Evolutionary conservation across 352 stramenopile species (phyloP).

Genomic region (Pythium coloratum): DNA sequence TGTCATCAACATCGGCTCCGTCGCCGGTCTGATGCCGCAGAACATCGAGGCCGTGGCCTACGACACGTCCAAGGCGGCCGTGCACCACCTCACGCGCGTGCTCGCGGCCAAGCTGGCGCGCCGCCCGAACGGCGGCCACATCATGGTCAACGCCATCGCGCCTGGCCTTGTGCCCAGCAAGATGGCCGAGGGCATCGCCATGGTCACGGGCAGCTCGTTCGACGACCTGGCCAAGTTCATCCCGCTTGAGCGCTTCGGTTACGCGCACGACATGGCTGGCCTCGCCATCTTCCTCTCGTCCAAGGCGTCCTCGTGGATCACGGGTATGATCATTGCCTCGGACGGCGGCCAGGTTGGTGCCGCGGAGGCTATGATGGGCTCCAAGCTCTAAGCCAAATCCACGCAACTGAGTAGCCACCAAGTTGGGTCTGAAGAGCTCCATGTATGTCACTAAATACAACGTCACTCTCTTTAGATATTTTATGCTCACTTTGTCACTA

Average conservation of each 20-base stretch:
- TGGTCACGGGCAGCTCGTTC: constrained; percentile 42
- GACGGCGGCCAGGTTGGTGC: constrained; percentile 86
- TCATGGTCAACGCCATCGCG: constrained; percentile 95
- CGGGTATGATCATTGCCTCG: constrained; percentile 88
- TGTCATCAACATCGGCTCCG: constrained; percentile 78
- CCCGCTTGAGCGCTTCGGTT: constrained; percentile 83
- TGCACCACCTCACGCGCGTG: constrained; percentile 93
- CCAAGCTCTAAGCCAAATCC: constrained; percentile 31
- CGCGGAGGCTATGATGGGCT: constrained; percentile 44
- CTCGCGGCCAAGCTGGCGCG: constrained; percentile 89
- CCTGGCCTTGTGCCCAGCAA: constrained; percentile 91
- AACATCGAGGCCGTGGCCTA: constrained; percentile 92
- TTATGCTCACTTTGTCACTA: background rate
- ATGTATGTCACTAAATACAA: constrained; percentile 6
- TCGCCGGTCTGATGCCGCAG: constrained; percentile 82
- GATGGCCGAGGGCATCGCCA: constrained; percentile 85
- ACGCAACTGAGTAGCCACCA: background rate
- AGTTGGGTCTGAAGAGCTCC: background rate
- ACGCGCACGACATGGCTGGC: constrained; percentile 91
- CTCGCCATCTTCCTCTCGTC: constrained; percentile 92
- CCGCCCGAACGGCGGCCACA: constrained; percentile 76
- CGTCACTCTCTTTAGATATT: background rate
- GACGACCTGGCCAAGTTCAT: constrained; percentile 69
- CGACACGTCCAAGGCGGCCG: constrained; percentile 92
- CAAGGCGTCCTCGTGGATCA: constrained; percentile 89